Percentiles rank a stretch among this genome's conserved stretches.
Conservation (phyloP, 1,284 basidiomycete genomes). For the Tilletia indica region DNA sequence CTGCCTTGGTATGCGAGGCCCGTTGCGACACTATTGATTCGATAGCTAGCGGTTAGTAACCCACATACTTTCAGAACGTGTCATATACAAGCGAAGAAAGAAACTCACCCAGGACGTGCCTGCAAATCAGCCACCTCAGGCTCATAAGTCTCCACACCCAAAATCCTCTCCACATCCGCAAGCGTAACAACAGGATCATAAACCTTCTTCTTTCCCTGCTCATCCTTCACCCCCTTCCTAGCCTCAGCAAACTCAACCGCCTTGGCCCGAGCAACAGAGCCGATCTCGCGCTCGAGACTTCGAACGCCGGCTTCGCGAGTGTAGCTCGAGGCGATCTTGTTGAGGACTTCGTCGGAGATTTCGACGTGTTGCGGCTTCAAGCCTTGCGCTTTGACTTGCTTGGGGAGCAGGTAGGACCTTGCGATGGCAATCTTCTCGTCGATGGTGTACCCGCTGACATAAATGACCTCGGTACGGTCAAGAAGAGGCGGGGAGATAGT, state of each 20-base stretch:
- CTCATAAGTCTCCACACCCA: slow-evolving; percentile 79
- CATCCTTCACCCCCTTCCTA: slow-evolving; percentile 60
- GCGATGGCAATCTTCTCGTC: slow-evolving; percentile 59
- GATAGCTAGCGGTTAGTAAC: background rate
- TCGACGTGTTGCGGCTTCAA: slow-evolving; percentile 59
- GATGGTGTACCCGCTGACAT: slow-evolving; percentile 58
- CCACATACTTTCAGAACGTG: background rate
- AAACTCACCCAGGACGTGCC: slow-evolving; percentile 62
- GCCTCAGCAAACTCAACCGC: slow-evolving; percentile 72
- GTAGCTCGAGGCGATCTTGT: slow-evolving; percentile 72
- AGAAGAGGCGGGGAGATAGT: slow-evolving; percentile 58
- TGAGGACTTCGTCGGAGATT: slow-evolving; percentile 69
- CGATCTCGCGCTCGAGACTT: slow-evolving; percentile 80
- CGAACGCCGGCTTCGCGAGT: slow-evolving; percentile 90
- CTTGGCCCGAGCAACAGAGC: slow-evolving; percentile 72
- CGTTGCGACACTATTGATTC: slow-evolving; percentile 63
- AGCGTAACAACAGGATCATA: slow-evolving; percentile 70
- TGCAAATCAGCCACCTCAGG: slow-evolving; percentile 73
- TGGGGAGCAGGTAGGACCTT: slow-evolving; percentile 70
- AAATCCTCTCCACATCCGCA: slow-evolving; percentile 75
- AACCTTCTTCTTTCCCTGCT: slow-evolving; percentile 39
- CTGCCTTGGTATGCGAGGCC: slow-evolving; percentile 83
- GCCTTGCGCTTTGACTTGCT: slow-evolving; percentile 75
- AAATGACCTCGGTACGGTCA: slow-evolving; percentile 58
- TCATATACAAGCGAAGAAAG: background rate